Conservation (phyloP, 2,329 filamentous ascomycete species). For the Xylaria sp. region DNA sequence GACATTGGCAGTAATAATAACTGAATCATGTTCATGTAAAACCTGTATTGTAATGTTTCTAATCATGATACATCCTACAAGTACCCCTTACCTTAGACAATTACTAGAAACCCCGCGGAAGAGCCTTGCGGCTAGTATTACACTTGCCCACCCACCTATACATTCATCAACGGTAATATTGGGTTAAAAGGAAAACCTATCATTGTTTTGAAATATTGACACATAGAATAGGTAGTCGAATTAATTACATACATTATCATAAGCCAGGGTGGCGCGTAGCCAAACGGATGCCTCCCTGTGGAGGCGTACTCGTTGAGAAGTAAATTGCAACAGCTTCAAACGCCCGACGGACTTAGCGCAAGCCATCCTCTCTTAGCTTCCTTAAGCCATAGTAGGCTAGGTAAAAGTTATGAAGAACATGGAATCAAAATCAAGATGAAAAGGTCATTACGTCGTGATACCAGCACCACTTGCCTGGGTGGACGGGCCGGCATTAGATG, state of each 20-base stretch:
- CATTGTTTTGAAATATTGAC: too few species aligned
- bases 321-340: not conserved
- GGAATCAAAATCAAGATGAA: not conserved
- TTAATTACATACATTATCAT: slow-evolving; percentile 17
- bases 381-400: not conserved
- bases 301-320: not conserved
- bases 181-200: too few species aligned
- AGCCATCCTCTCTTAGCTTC: slow-evolving; percentile 5
- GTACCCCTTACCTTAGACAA: too few species aligned
- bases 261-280: not conserved
- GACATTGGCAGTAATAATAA: too few species aligned
- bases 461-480: not conserved
- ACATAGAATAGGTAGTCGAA: not conserved
- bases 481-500: slow-evolving; percentile 22
- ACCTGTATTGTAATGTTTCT: too few species aligned
- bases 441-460: slow-evolving; percentile 7
- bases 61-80: too few species aligned
- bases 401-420: not conserved
- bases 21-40: too few species aligned
- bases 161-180: not conserved
- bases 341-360: not conserved
- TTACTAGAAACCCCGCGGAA: too few species aligned
- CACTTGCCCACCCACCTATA: not conserved
- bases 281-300: not conserved
- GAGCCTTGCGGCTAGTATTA: too few species aligned